A percentile compares a stretch with the other conserved stretches of the same genome.
Conservation (phyloP, 2,329 filamentous ascomycete species). For the Calonectria multiphialidica region DNA sequence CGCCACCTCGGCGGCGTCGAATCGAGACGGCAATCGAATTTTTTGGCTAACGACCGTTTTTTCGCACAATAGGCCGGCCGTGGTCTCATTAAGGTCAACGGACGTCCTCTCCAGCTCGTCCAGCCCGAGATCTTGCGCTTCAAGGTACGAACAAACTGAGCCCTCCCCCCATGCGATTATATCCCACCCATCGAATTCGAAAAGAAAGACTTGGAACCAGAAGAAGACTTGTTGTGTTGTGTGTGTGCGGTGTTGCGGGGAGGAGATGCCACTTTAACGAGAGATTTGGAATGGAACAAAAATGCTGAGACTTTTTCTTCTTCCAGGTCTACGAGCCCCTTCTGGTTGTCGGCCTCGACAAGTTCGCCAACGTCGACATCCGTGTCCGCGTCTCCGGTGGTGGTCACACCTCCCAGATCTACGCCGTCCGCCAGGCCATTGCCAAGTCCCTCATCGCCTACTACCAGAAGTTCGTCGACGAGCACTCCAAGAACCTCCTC, state of each 20-base stretch:
- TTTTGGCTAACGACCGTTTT: constrained; percentile 43
- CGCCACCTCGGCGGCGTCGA: constrained; percentile 15
- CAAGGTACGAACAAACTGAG: constrained; percentile 76
- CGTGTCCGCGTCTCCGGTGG: constrained; percentile 95
- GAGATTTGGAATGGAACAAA: constrained; percentile 19
- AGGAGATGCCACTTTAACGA: constrained; percentile 2
- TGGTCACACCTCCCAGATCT: constrained; percentile 98
- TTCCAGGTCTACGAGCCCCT: constrained; percentile 95
- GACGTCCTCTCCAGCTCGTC: constrained; percentile 92
- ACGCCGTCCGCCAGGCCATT: constrained; percentile 98
- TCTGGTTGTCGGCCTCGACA: constrained; percentile 96
- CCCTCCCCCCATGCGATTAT: neutral
- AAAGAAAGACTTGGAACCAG: constrained; percentile 15
- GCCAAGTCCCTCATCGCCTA: constrained; percentile 84
- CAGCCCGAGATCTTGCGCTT: constrained; percentile 98
- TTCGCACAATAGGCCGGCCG: constrained; percentile 52
- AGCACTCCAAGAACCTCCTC: constrained; percentile 99
- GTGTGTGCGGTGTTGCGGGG: neutral
- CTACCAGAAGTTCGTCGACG: constrained; percentile 99
- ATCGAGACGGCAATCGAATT: constrained; percentile 11
- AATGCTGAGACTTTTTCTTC: constrained; percentile 34
- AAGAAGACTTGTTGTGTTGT: too few species aligned
- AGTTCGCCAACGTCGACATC: constrained; percentile 97
- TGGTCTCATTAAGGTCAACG: constrained; percentile 98
- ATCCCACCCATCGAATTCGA: constrained; percentile 23